These are phyloP conservation scores for Zelonia costaricensis DNA, from an alignment of 208 protist genomes.

Conservation along the genomic window DNA sequence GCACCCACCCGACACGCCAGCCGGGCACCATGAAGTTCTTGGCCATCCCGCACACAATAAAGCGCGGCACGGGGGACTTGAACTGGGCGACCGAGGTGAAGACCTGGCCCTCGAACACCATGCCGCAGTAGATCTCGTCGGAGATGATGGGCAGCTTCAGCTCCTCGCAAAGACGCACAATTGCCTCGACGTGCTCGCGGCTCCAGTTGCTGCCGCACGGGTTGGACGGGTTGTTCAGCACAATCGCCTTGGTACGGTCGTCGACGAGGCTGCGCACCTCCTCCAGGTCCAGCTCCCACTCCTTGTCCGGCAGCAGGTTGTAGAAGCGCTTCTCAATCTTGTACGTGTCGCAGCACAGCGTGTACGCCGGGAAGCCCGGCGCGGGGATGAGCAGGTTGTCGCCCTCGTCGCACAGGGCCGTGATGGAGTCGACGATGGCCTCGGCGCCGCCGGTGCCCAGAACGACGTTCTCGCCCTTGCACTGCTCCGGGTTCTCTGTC, in stretches of 20 bases:
- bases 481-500: constrained; percentile 18
- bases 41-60: constrained; percentile 91
- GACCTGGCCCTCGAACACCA: constrained; percentile 78
- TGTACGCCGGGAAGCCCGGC: constrained; percentile 95
- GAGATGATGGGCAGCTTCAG: constrained; percentile 90
- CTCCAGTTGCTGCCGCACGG: constrained; percentile 94
- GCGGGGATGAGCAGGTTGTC: constrained; percentile 92
- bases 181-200: constrained; percentile 72
- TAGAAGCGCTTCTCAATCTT: constrained; percentile 84
- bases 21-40: constrained; percentile 94
- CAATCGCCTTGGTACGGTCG: constrained; percentile 78
- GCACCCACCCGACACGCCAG: constrained; percentile 92
- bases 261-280: constrained; percentile 79
- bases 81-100: constrained; percentile 88
- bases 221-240: constrained; percentile 96
- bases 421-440: constrained; percentile 86
- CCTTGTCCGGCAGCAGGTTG: constrained; percentile 67
- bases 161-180: constrained; percentile 82
- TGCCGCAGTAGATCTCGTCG: constrained; percentile 96
- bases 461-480: constrained; percentile 57
- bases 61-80: constrained; percentile 76
- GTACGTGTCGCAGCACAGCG: constrained; percentile 79
- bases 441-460: constrained; percentile 86
- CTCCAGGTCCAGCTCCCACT: constrained; percentile 91
- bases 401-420: constrained; percentile 71